Base-by-base conservation (phyloP, 2,329 filamentous ascomycete genomes). In the Bipolaris gigantea region DNA sequence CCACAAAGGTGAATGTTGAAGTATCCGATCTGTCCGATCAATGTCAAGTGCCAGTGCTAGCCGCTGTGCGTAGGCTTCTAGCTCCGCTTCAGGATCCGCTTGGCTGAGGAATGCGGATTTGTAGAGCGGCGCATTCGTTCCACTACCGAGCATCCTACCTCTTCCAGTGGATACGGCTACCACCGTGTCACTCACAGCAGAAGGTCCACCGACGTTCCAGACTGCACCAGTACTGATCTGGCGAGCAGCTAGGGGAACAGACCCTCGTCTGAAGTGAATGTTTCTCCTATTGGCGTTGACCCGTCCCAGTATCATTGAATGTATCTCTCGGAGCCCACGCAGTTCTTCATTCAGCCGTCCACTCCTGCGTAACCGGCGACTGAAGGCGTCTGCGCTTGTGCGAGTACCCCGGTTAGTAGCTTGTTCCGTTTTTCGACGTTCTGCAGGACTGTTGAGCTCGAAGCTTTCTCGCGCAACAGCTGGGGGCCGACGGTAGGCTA, bases 41-140 rank as follows among this genome's bases (percentile, higher is more conserved):
- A 97, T 81, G n/a, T 89, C 83, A 47, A 97, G 80, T 2, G 94
- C 94, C 15, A 87, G 78, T 8, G 92, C 92, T 50, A 99, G 76
- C 25, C 91, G 85, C 36, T 83, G 83, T 65, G 89, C 85, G 67
- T 96, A 89, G 48, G 83, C 85, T 52, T 88, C 84, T 11, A 81
- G 76, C 36, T 90, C 85, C 34, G 89, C 84, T 34, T 84, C 80
- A 1, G 78, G 74, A 33, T 79, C 78, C 19, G 72, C 69, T 48
- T 74, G 76, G 35, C 79, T 76, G 32, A 84, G 70, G 64, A 86
- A 88, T 48, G 77, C 79, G 41, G 82, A 85, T 30, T 76, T 79
- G 68, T 84, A 83, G 62, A 83, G 77, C 5, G 87, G 88, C 35
- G 90, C 89, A 67, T 86, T 90, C 1, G 88, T 89, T 27, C 89